These are phyloP conservation scores for Pseudogymnoascus sp. DNA, from an alignment of 2,329 filamentous ascomycete genomes.

Conservation along the genomic window DNA sequence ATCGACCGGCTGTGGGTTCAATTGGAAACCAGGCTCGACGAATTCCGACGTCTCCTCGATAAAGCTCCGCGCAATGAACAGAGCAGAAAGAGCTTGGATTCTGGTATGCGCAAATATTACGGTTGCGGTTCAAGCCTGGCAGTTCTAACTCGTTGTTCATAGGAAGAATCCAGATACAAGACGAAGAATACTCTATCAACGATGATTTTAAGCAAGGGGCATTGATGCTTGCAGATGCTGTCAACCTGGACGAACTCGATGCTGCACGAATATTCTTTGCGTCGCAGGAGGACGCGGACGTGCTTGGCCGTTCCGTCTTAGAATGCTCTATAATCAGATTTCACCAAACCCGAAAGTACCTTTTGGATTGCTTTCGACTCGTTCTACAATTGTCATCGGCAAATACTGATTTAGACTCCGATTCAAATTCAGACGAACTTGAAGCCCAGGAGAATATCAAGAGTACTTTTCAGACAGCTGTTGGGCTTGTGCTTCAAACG, in stretches of 20 bases:
- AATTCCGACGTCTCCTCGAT: constrained; percentile 65
- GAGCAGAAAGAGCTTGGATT: constrained; percentile 63
- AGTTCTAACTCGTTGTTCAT: constrained; percentile 19
- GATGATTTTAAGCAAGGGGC: constrained; percentile 78
- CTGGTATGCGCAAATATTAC: constrained; percentile 43
- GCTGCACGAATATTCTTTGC: constrained; percentile 70
- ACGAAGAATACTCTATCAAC: constrained; percentile 72
- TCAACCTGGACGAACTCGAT: constrained; percentile 84
- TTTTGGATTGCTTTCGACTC: constrained; percentile 77
- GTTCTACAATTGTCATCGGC: constrained; percentile 53
- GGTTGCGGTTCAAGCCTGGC: constrained; percentile 3
- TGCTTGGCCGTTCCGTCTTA: constrained; percentile 63
- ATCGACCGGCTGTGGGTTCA: constrained; percentile 59
- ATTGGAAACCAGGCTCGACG: constrained; percentile 58
- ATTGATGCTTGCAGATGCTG: constrained; percentile 74
- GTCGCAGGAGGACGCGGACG: constrained; percentile 59
- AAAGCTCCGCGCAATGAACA: constrained; percentile 66
- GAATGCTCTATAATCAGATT: constrained; percentile 80
- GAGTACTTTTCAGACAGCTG: constrained; percentile 46
- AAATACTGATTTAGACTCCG: constrained; percentile 32
- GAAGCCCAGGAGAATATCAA: constrained; percentile 43
- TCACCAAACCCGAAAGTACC: constrained; percentile 74
- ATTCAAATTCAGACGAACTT: constrained; percentile 42
- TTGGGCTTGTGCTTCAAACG: constrained; percentile 42
- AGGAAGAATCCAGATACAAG: constrained; percentile 71